phyloP scores from a whole-genome alignment of 768 basidiomycete genomes.

The Boletus insuetus region DNA sequence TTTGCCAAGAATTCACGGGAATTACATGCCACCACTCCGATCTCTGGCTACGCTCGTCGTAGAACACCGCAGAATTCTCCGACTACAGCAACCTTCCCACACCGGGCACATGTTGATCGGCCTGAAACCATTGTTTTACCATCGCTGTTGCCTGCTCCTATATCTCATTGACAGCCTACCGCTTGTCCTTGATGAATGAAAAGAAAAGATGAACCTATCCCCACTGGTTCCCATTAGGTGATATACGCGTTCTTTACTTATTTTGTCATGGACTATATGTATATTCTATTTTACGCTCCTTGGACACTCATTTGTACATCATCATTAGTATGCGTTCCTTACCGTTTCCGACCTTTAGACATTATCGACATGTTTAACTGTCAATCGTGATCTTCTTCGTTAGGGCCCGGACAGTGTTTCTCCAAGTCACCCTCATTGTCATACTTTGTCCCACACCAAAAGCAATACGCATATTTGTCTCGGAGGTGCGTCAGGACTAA shows the following conservation, averaged over 20 bases:
- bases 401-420: slow-evolving; percentile 66
- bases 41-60: slow-evolving; percentile 76
- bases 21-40: slow-evolving; percentile 65
- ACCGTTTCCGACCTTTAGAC: background rate
- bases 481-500: slow-evolving; percentile 74
- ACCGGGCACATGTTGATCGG: slow-evolving; percentile 27
- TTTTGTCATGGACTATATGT: slow-evolving; percentile 18
- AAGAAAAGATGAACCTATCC: background rate
- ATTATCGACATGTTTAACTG: background rate
- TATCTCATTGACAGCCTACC: slow-evolving; percentile 17
- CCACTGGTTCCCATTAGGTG: background rate
- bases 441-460: slow-evolving; percentile 86
- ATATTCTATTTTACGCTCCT: slow-evolving; percentile 14
- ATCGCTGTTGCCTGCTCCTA: slow-evolving; percentile 47
- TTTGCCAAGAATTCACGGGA: slow-evolving; percentile 52
- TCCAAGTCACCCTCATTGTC: slow-evolving; percentile 56
- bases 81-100: slow-evolving; percentile 61
- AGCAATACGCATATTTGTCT: slow-evolving; percentile 71
- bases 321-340: slow-evolving; percentile 25
- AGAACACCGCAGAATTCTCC: slow-evolving; percentile 76
- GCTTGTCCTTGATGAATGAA: background rate
- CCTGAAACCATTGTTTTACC: slow-evolving; percentile 45
- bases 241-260: slow-evolving; percentile 16
- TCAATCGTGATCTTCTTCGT: slow-evolving; percentile 81
- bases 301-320: slow-evolving; percentile 33